phyloP scores from a whole-genome alignment of 495 filamentous ascomycete species.

The Niebla homalea region DNA sequence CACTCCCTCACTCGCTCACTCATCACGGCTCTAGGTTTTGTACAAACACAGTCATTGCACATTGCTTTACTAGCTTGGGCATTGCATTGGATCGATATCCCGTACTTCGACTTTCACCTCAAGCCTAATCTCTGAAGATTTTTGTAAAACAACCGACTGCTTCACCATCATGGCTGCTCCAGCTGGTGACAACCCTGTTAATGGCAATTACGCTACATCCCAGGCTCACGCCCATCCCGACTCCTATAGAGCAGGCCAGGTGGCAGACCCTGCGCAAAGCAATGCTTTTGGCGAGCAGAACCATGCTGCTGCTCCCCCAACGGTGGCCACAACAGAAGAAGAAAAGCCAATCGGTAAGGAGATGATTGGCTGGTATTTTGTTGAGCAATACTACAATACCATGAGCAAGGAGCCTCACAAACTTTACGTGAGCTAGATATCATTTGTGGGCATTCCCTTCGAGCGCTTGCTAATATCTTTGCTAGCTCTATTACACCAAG shows the following conservation, averaged over 20 bases:
- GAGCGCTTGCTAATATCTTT: slow-evolving; percentile 4
- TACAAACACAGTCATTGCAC: too few species aligned
- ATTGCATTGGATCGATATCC: too few species aligned
- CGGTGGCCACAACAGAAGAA: slow-evolving; percentile 29
- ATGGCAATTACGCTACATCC: slow-evolving; percentile 11
- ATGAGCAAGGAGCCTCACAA: slow-evolving; percentile 88
- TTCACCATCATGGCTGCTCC: slow-evolving; percentile 11
- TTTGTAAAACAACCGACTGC: neutral
- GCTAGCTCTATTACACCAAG: slow-evolving; percentile 68
- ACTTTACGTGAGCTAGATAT: slow-evolving; percentile 55
- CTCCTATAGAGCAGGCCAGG: slow-evolving; percentile 33
- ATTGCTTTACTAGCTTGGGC: too few species aligned
- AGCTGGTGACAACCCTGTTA: slow-evolving; percentile 6
- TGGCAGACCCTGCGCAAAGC: neutral
- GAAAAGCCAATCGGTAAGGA: slow-evolving; percentile 47
- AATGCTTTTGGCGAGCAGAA: neutral
- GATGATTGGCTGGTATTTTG: slow-evolving; percentile 97
- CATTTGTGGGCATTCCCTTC: neutral
- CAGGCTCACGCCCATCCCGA: slow-evolving; percentile 7
- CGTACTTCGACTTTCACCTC: too few species aligned
- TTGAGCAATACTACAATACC: slow-evolving; percentile 97
- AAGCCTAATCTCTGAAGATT: too few species aligned
- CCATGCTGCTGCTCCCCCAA: slow-evolving; percentile 1
- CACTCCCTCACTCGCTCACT: too few species aligned
- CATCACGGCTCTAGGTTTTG: too few species aligned